Conservation (phyloP, 2,329 filamentous ascomycete genomes). For the Neonectria coccinea region DNA sequence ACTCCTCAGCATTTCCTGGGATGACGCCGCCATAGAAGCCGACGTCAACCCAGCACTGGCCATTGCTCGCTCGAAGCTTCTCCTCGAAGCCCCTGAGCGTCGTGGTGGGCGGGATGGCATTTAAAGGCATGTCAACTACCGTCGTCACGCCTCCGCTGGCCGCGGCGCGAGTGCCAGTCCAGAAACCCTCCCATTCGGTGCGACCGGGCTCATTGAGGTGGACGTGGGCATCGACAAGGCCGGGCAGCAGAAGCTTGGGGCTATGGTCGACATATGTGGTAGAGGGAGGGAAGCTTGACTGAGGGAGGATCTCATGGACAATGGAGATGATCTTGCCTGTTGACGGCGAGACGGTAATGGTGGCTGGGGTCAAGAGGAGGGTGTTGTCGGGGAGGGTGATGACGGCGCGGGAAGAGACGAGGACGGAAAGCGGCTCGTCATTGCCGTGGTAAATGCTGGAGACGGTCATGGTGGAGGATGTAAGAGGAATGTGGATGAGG, state of each 20-base stretch:
- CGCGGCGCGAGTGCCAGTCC: slow-evolving; percentile 91
- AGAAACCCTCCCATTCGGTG: slow-evolving; percentile 99
- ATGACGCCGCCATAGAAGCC: slow-evolving; percentile 97
- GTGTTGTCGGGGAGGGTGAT: slow-evolving; percentile 75
- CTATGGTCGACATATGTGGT: slow-evolving; percentile 86
- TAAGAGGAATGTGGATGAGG: slow-evolving; percentile 2
- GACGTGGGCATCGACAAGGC: slow-evolving; percentile 95
- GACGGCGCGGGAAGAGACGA: slow-evolving; percentile 86
- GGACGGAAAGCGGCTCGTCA: slow-evolving; percentile 70
- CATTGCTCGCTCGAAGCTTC: slow-evolving; percentile 85
- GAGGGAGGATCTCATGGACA: slow-evolving; percentile 78
- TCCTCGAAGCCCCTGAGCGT: slow-evolving; percentile 84
- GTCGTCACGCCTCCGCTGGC: slow-evolving; percentile 97
- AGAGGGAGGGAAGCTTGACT: slow-evolving; percentile 77
- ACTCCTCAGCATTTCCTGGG: slow-evolving; percentile 84
- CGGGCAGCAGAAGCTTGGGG: slow-evolving; percentile 86
- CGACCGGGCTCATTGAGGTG: slow-evolving; percentile 97
- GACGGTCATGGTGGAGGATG: slow-evolving; percentile 49
- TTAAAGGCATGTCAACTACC: slow-evolving; percentile 96
- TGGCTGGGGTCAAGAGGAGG: slow-evolving; percentile 79
- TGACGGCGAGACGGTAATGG: slow-evolving; percentile 79
- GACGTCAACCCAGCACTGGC: slow-evolving; percentile 98
- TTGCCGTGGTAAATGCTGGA: slow-evolving; percentile 33
- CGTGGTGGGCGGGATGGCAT: slow-evolving; percentile 96
- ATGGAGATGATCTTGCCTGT: slow-evolving; percentile 89